Evolutionary conservation across 1,139 yeast genomes (phyloP), one percentile per base, ranked within the genome.

Genomic region (Blastobotrys raffinosifermentans): DNA sequence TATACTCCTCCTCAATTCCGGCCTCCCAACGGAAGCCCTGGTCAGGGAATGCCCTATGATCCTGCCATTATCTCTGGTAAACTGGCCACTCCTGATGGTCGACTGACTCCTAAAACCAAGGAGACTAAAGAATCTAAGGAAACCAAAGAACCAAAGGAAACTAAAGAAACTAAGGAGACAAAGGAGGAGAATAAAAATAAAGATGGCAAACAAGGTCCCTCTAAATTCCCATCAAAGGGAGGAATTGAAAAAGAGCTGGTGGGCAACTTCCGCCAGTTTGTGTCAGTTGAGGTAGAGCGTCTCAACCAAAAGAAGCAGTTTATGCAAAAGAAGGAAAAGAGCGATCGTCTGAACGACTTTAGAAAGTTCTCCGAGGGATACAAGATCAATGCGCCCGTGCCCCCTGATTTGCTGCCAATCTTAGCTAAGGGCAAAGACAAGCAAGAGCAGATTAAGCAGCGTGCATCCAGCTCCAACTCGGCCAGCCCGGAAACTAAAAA

Each of bases 301-400:
- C 45, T 58, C 25, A 46, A 41, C 46, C 58, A 50, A 38, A 55
- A 52, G 51, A 50, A 53, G 47, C 51, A 54, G 44, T 48, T 49
- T 34, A 36, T 48, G 30, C 51, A 58, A 35, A 52, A 56, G 47
- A 51, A 55, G 45, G 64, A 94, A 75, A 64, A 76, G 40, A 53
- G 50, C 11, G 69, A 62, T 31, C 53, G 64, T 15, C 43, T 85
- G 48, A 80, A 81, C 48, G 84, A 91, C n/a, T 67, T 86, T 41
- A 78, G 76, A 45, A 85, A 83, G 56, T 87, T 87, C 56, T 77
- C 94, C 35, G 87, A 85, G 36, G 82, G 75, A 49, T 84, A 84
- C 61, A 85, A 84, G 61, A 75, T 86, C 39, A 51, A 49, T 16
- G 54, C 66, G 2, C 69, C 68, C 3, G 64, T 64, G 5, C 95